Base-by-base conservation (phyloP, 495 filamentous ascomycete species). In the Penicillium alfredii region DNA sequence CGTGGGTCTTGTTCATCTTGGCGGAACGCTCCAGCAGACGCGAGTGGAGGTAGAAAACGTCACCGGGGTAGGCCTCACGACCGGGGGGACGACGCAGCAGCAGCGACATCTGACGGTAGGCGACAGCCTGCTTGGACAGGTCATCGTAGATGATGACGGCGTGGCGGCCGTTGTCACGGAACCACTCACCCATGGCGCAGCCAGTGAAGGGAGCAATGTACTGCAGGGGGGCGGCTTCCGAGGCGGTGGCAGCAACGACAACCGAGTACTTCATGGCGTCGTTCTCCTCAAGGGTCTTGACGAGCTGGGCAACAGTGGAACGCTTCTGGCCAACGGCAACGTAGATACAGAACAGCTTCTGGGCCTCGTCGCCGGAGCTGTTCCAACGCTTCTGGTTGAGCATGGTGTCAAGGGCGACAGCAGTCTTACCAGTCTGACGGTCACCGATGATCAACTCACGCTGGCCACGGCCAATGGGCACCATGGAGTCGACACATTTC, bases 381-480 rank as follows among this genome's bases (percentile, higher is more conserved):
- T 98, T 98, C 93, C 93, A 97, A 53, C 93, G 80, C 78, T 86
- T 90, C 77, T 98, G 92, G 81, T 98, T 98, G 42, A 98, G 84
- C 44, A 98, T 98, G 63, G 92, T 80, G 57, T 98, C 92, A 30
- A 98, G 87, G 61, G 88, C 92, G 65, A 98, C 92, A 60, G 92
- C 92, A 63, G 92, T 98, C 84, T 98, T 98, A 72, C 92, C 92
- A 52, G 92, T 98, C 72, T 98, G 92, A 84, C 92, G 93, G 69
- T 98, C 92, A 72, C 92, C 92, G 74, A 98, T 98, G 70, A 98
- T 97, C 74, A 98, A 77, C 74, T 98, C 92, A 86, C 92, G 92
- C 76, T 98, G 92, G 57, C 92, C 92, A 88, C 92, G 92, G 64
- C 92, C 92, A 59, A 98, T 97, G 57, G 92, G 92, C 44, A 98